phyloP scores from a whole-genome alignment of 345 rosid species.

The Populus nigra region DNA sequence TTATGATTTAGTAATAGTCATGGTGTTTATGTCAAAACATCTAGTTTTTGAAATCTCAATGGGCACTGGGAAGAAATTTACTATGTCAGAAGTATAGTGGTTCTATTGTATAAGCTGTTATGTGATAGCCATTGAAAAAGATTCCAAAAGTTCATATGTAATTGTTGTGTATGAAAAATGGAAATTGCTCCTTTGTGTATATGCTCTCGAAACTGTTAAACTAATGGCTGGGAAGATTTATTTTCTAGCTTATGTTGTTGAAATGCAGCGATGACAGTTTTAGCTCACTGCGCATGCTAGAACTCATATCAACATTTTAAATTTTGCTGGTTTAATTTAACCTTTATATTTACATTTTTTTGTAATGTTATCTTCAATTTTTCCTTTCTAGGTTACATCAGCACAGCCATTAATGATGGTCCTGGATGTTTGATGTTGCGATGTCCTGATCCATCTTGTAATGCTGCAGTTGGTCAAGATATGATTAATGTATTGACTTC shows the following conservation, averaged over 20 bases:
- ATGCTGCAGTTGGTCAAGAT: constrained; percentile 37
- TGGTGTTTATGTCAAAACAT: neutral
- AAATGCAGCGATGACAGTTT: neutral
- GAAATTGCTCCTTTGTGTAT: neutral
- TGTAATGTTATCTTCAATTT: neutral
- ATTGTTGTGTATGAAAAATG: neutral
- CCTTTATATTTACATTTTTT: neutral
- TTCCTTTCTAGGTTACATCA: constrained; percentile 26
- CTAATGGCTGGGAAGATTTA: neutral
- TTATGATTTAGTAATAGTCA: neutral
- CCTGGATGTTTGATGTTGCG: constrained; percentile 43
- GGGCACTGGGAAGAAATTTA: neutral
- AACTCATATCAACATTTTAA: neutral
- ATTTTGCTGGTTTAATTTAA: neutral
- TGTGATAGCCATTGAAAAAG: neutral
- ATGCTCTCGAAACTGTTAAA: neutral
- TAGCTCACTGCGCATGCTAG: neutral
- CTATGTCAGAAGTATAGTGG: neutral
- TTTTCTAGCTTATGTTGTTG: neutral
- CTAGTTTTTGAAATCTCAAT: neutral
- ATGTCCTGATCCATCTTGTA: constrained; percentile 41
- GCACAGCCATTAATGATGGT: constrained; percentile 40
- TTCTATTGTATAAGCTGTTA: neutral
- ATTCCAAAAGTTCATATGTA: neutral
- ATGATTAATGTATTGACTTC: constrained; percentile 31